phyloP scores from a whole-genome alignment of 1,139 yeast genomes.

The Suzukiozyma palmioleophila region DNA sequence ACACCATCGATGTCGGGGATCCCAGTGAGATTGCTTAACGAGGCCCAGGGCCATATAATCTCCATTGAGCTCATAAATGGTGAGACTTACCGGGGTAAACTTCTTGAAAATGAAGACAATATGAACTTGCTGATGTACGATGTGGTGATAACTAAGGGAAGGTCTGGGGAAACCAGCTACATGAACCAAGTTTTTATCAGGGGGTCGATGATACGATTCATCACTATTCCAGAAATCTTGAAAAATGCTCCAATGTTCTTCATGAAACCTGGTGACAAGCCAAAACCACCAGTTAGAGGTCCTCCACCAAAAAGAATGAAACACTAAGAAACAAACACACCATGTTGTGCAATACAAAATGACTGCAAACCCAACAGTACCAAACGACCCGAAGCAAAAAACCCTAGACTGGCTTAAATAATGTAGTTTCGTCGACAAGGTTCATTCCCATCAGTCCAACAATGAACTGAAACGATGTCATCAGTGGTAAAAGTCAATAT shows the following conservation, averaged over 20 bases:
- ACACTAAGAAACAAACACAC: constrained; percentile 10
- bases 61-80: constrained; percentile 84
- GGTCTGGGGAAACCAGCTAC: constrained; percentile 69
- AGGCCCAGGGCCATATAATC: constrained; percentile 85
- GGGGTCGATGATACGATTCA: constrained; percentile 84
- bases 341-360: too few species aligned
- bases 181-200: constrained; percentile 86
- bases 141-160: constrained; percentile 66
- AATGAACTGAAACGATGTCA: too few species aligned
- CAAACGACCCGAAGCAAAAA: too few species aligned
- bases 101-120: constrained; percentile 81
- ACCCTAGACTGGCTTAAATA: too few species aligned
- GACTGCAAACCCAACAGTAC: too few species aligned
- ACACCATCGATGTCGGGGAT: constrained; percentile 49
- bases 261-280: constrained; percentile 62
- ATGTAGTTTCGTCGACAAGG: too few species aligned
- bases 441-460: too few species aligned
- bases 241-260: constrained; percentile 80
- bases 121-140: constrained; percentile 90
- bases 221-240: constrained; percentile 84
- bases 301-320: constrained; percentile 39
- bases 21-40: constrained; percentile 83
- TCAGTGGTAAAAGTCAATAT: too few species aligned
- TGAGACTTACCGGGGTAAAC: constrained; percentile 80
- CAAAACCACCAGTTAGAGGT: constrained; percentile 68